Base-by-base conservation (phyloP, 495 filamentous ascomycete species). In the Durotheca rogersii region DNA sequence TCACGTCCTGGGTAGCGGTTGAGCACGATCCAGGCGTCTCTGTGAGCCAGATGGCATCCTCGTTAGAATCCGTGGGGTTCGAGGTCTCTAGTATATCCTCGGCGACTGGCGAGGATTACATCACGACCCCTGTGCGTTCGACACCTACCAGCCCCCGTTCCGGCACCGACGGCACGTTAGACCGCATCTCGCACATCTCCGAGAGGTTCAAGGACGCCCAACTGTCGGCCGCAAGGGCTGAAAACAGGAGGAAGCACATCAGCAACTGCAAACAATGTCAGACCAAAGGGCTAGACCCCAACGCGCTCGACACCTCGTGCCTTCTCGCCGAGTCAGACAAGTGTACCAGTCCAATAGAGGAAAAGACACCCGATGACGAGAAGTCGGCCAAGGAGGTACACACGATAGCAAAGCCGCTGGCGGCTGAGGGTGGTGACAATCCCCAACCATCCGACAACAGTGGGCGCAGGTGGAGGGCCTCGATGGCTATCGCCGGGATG, bases 401-500 rank as follows among this genome's bases (percentile, higher is more conserved):
- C 12, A 34, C 37, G 15, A 43, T 56, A 14, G 32, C 52, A 9
- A 53, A 57, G 21, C 47, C 55, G 9, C 23, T 61, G 19, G 11
- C 30, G 3, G 7, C 18, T 12, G 47, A 46, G 12, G 36, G 50
- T 7, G 21, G 45, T 10, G 52, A 45, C 0, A 47, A 33, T 33
- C 38, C 42, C 27, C 47, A 53, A 12, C 15, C 51, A 1, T 17
- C 46, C 11, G 20, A 17, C 6, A 9, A 15, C 27, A 20, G 14
- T 17, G 47, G 51, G 21, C 57, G 30, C 33, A 47, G 45, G 15
- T 80, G 77, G 69, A 67, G 72, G 35, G 87, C 79, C 2, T 81
- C 83, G 1, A 74, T 89, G 50, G 80, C 85, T 4, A 83, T 96
- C 42, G 82, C 77, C 17, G 89, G 89, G 10, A 93, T 96, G 88